Base-by-base conservation (phyloP, 1,139 yeast genomes). In the Entelexis sorbosivorans region DNA sequence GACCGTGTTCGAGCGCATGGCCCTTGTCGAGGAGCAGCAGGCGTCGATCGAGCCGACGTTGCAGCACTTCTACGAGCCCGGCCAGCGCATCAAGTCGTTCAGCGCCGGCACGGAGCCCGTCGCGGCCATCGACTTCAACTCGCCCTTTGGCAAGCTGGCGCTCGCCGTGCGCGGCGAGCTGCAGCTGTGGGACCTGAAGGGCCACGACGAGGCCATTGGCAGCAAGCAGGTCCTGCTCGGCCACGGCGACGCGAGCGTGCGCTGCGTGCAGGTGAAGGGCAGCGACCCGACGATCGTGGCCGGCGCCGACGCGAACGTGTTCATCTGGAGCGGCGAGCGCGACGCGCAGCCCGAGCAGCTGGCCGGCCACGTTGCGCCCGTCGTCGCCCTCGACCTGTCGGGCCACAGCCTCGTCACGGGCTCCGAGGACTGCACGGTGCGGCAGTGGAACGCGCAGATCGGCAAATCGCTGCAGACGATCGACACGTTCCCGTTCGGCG, bases 131-230 rank as follows among this genome's bases (percentile, higher is more conserved):
- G 87, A 79, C 58, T 80, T 81, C 63, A 86, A 81, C 61, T 70
- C 74, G 38, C 88, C 88, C 14, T 81, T 79, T 64, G 87, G 87
- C 2, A 77, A 78, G 1, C 63, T 81, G 66, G 91, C 88, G 3
- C 77, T 91, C 14, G 88, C 96, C 0, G 77, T 88, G 5, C 70
- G 80, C 60, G 95, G 87, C 66, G 86, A 81, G 1, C 84, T 87
- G 10, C 76, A 84, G 57, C 84, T 89, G 7, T 87, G 96, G 95
- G 95, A 88, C 68, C 68, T 75, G 66, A 75, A 75, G 40, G 45
- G 45, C 45, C 36, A 16, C 13, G 56, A 54, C 43, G 24, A 29
- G 19, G 47, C 47, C 31, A 26, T 20, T 2, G 34, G 29, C 13
- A 17, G 10, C 14, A 42, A 42, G 36, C 17, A 16, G 14, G 14